These are phyloP conservation scores for Hypoxylon lenormandii DNA, from an alignment of 495 filamentous ascomycete species.

Conservation along the genomic window DNA sequence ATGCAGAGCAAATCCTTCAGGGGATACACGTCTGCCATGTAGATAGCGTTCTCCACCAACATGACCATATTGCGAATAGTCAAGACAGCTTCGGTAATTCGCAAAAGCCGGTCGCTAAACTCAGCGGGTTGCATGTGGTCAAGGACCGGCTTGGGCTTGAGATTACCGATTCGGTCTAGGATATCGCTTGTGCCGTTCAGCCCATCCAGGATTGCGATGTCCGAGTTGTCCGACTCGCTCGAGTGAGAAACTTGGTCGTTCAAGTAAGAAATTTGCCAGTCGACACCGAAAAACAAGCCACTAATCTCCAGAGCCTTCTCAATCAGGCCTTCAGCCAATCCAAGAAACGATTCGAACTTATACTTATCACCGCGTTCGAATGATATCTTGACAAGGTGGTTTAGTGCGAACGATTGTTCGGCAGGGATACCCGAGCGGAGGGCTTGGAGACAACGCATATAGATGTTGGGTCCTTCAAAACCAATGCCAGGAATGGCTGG, in stretches of 20 bases:
- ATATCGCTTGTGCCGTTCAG: constrained; percentile 81
- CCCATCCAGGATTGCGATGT: constrained; percentile 74
- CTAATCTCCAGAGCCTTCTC: constrained; percentile 81
- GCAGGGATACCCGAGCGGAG: constrained; percentile 81
- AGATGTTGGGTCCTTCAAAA: constrained; percentile 84
- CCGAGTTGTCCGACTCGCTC: constrained; percentile 62
- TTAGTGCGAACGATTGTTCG: constrained; percentile 88
- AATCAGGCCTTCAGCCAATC: constrained; percentile 87
- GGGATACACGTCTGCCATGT: constrained; percentile 76
- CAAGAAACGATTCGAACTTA: constrained; percentile 89
- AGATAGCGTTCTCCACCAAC: constrained; percentile 85
- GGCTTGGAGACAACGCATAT: constrained; percentile 81
- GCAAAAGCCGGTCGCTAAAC: constrained; percentile 74
- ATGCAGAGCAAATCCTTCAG: constrained; percentile 85
- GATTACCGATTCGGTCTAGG: constrained; percentile 71
- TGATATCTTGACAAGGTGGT: constrained; percentile 94
- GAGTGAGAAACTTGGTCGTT: constrained; percentile 75
- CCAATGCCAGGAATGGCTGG: constrained; percentile 55
- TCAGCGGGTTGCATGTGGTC: constrained; percentile 82
- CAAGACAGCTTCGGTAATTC: constrained; percentile 86
- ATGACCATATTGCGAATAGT: constrained; percentile 94
- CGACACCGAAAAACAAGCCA: constrained; percentile 80
- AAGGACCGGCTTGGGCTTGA: constrained; percentile 64
- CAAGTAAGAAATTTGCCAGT: constrained; percentile 81
- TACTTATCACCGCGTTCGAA: constrained; percentile 95